Evolutionary conservation across 108 stramenopile genomes (phyloP).

Genomic region (Conticribra weissflogii): DNA sequence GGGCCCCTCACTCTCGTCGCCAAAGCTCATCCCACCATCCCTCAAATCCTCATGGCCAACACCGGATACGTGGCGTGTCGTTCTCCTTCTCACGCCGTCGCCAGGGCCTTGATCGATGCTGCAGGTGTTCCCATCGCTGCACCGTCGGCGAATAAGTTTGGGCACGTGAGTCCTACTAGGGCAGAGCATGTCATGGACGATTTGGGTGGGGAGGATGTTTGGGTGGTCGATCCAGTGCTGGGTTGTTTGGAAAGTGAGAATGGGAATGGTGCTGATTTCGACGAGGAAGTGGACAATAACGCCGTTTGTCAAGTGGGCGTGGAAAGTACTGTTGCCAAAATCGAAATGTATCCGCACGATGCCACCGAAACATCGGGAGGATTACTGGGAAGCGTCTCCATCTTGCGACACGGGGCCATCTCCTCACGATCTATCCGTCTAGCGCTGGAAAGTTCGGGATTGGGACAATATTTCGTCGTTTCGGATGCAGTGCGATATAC

Average conservation of each 20-base stretch:
- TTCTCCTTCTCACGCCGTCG: constrained; percentile 89
- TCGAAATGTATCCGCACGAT: constrained; percentile 56
- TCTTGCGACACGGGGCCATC: constrained; percentile 84
- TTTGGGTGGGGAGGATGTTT: constrained; percentile 84
- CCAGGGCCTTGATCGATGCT: constrained; percentile 75
- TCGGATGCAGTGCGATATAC: constrained; percentile 54
- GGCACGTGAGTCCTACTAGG: constrained; percentile 94
- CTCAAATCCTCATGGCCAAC: constrained; percentile 84
- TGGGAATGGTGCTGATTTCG: neutral
- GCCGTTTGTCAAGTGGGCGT: constrained; percentile 70
- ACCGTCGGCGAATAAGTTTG: constrained; percentile 98
- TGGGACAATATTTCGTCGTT: constrained; percentile 36
- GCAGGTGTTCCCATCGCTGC: constrained; percentile 96
- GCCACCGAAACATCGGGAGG: constrained; percentile 12
- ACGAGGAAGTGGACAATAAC: constrained; percentile 8
- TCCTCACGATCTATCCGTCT: constrained; percentile 54
- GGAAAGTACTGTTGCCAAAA: constrained; percentile 86
- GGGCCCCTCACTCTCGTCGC: constrained; percentile 94
- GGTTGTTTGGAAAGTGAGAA: constrained; percentile 1
- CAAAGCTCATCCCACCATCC: constrained; percentile 74
- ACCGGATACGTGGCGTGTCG: constrained; percentile 98
- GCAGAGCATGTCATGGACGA: constrained; percentile 96
- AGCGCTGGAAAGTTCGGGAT: constrained; percentile 49
- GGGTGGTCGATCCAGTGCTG: constrained; percentile 70
- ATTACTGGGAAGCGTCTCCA: constrained; percentile 47